These are phyloP conservation scores for Aspergillus wentii DNA, from an alignment of 495 filamentous ascomycete genomes.

Conservation along the genomic window DNA sequence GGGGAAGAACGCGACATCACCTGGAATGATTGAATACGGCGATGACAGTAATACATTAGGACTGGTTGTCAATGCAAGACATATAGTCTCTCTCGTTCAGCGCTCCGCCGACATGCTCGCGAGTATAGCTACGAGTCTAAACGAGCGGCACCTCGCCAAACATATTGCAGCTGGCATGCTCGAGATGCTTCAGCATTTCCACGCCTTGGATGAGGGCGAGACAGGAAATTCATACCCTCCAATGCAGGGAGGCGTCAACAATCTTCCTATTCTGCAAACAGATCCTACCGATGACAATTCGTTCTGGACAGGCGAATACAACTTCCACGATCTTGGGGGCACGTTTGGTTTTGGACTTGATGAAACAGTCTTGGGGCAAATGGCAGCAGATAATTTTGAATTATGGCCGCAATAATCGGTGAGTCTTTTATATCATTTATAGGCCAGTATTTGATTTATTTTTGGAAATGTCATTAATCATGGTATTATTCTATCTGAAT, in stretches of 20 bases:
- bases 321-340: conserved; percentile 3
- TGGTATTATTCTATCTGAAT: no score
- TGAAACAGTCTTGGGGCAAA: conserved; percentile 2
- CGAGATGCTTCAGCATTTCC: conserved; percentile 12
- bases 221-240: no score
- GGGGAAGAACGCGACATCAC: no score
- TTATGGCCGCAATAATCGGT: background rate
- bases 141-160: conserved; percentile 23
- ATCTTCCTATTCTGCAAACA: background rate
- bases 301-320: conserved; percentile 3
- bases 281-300: background rate
- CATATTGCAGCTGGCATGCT: conserved; percentile 24
- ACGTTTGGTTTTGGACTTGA: conserved; percentile 4
- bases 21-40: background rate
- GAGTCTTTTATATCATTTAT: no score
- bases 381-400: conserved; percentile 5
- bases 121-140: conserved; percentile 10
- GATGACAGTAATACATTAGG: conserved; percentile 9
- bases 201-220: conserved; percentile 1
- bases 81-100: conserved; percentile 19
- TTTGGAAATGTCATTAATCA: no score
- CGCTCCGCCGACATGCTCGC: conserved; percentile 18
- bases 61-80: conserved; percentile 4
- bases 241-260: no score
- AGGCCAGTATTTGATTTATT: no score